phyloP scores from a whole-genome alignment of 176 grass and related monocot genomes.

The Sorghum bicolor region Sorghum_bicolor_NCBIv3 NC_012872.2:57388501-57389000 shows the following conservation, averaged over 20 bases:
- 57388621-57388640: background rate
- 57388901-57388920: background rate
- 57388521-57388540: background rate
- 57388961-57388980: background rate
- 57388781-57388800: background rate
- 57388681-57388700: conserved; percentile 23
- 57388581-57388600: background rate
- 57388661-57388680: conserved; percentile 33
- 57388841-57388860: conserved; percentile 23
- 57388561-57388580: background rate
- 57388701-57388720: background rate
- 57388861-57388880: conserved; percentile 25
- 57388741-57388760: background rate
- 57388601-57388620: background rate
- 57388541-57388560: background rate
- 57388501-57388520: background rate
- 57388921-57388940: conserved; percentile 14
- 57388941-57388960: conserved; percentile 21
- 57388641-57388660: conserved; percentile 40
- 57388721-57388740: conserved; percentile 27
- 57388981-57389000: background rate
- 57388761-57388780: background rate
- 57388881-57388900: conserved; percentile 33
- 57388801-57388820: conserved; percentile 13
- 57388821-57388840: conserved; percentile 24